Base-by-base conservation (phyloP, 495 filamentous ascomycete species). In the Neurospora intermedia region DNA sequence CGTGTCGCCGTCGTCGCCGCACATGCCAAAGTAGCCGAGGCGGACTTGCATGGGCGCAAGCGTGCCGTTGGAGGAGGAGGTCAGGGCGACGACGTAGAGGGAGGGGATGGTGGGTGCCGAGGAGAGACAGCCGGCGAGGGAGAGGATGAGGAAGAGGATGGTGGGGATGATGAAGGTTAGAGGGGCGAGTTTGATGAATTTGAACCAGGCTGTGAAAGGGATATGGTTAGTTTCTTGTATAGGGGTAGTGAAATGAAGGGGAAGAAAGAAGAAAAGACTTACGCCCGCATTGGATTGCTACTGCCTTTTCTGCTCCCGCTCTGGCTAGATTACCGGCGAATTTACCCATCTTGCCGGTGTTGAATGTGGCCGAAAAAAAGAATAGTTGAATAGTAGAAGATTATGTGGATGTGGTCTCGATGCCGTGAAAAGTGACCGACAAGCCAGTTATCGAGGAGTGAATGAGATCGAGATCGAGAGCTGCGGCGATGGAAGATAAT, bases 21-120 rank as follows among this genome's bases (percentile, higher is more conserved):
- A 81, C 71, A 81, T 78, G 48, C 78, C 80, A 70, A 79, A 85
- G 77, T 80, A 83, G 69, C 81, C 80, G 20, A 81, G 71, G 69
- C 80, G 78, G 70, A 80, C 75, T 23, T 77, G 59, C 15, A 76
- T 31, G 10, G 62, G 3, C 27, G 66, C 18, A n/a, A 39, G 27
- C 15, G 74, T 74, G 31, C 69, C 69, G 74, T 78, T 78, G 59
- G 48, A 69, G 70, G 77, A 73, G 43, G 78, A 46, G 3, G 70
- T 72, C 10, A 81, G 75, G 4, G 75, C 72, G 69, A 81, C 77
- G 69, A 80, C 39, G 74, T 77, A 81, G 59, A 81, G 75, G 45
- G 76, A 71, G 42, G 80, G 80, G 72, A 81, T 78, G 1, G 69
- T 74, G 1, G 80, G 78, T 1, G 80, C 77, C 0, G 76, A 78